These are phyloP conservation scores for Oldenlandia corymbosa DNA, from an alignment of 257 asterid species.

Conservation along the genomic window DNA sequence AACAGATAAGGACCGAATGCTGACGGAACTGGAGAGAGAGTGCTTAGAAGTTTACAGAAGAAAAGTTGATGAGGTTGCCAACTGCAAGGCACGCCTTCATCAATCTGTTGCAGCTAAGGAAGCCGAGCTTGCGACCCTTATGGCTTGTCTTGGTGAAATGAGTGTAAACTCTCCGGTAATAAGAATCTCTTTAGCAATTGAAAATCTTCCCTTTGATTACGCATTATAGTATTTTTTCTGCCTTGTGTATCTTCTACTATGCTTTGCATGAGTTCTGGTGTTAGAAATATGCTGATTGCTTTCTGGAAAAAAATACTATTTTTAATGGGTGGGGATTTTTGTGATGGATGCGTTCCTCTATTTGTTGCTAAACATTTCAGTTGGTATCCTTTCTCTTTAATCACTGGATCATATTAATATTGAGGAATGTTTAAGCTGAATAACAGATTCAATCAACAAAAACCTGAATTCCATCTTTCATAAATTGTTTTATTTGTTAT, in stretches of 20 bases:
- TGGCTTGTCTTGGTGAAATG: constrained; percentile 84
- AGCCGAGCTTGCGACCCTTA: constrained; percentile 83
- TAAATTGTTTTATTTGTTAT: background rate
- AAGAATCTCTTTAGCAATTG: background rate
- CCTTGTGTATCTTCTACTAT: background rate
- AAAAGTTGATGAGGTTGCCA: constrained; percentile 83
- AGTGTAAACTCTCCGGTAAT: constrained; percentile 54
- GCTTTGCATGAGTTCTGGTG: background rate
- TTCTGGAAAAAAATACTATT: background rate
- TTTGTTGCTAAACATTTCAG: background rate
- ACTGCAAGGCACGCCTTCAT: constrained; percentile 67
- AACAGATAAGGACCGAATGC: constrained; percentile 71
- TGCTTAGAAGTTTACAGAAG: constrained; percentile 76
- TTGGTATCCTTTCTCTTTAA: background rate
- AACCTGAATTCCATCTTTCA: background rate
- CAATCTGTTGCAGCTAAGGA: constrained; percentile 83
- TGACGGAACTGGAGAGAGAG: constrained; percentile 79
- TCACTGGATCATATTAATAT: background rate
- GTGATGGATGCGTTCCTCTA: background rate
- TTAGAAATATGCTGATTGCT: background rate
- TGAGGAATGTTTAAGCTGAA: background rate
- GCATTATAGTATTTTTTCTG: background rate
- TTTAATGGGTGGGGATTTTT: too few relatives aligned
- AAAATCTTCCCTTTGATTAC: background rate
- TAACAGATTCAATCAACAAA: background rate